A percentile compares a stretch with the other conserved stretches of the same genome.
These are phyloP conservation scores for Neoarthrinium moseri DNA, from an alignment of 2,329 filamentous ascomycete genomes.

Conservation along the genomic window DNA sequence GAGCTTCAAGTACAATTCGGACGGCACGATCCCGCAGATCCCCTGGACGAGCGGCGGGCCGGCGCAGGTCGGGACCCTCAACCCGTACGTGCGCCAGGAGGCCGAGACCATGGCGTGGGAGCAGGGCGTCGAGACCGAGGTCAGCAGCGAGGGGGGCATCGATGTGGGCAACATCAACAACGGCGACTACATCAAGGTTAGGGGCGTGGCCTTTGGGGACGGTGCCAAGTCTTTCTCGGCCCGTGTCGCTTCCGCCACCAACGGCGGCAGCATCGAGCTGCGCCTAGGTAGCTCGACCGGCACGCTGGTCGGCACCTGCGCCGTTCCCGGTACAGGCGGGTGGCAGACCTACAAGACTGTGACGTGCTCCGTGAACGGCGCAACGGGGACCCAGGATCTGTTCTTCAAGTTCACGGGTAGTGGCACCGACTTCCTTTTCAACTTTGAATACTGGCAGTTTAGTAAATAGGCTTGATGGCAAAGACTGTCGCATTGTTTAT, in stretches of 20 bases:
- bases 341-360: slow-evolving; percentile 22
- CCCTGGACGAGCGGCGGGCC: slow-evolving; percentile 25
- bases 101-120: slow-evolving; percentile 29
- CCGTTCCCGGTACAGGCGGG: slow-evolving; percentile 24
- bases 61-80: slow-evolving; percentile 21
- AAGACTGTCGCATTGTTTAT: too few relatives aligned
- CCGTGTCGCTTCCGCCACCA: slow-evolving; percentile 22
- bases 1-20: slow-evolving; percentile 23
- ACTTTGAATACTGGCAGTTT: slow-evolving; percentile 27
- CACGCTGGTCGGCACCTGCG: slow-evolving; percentile 23
- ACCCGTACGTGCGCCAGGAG: slow-evolving; percentile 26
- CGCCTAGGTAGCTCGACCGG: slow-evolving; percentile 23
- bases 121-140: slow-evolving; percentile 21
- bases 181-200: slow-evolving; percentile 30
- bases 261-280: slow-evolving; percentile 25
- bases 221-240: slow-evolving; percentile 22
- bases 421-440: slow-evolving; percentile 18
- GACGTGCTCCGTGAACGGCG: slow-evolving; percentile 18
- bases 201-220: slow-evolving; percentile 27
- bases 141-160: slow-evolving; percentile 22
- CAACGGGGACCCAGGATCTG: slow-evolving; percentile 19
- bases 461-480: too few relatives aligned
- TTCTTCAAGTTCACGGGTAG: slow-evolving; percentile 19
- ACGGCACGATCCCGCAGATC: slow-evolving; percentile 27
- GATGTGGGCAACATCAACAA: slow-evolving; percentile 25